Base-by-base conservation (phyloP, 768 basidiomycete species). In the Sistotremastrum suecicum region DNA sequence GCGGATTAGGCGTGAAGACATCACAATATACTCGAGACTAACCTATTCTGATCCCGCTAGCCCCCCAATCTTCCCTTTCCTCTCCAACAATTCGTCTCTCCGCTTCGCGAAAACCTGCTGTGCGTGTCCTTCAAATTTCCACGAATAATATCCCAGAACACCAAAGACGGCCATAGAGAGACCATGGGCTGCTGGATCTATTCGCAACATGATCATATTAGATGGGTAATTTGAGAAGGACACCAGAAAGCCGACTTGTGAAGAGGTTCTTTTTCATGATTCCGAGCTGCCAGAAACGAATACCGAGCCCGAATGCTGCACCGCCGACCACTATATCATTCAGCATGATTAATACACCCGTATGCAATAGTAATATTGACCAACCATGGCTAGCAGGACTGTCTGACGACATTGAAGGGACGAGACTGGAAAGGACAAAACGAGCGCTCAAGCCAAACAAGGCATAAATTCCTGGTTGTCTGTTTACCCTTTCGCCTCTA, bases 211-310 rank as follows among this genome's bases (percentile, higher is more conserved):
- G 47, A 34, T 37, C 8, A 30, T 32, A n/a, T 30, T 7, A 39
- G 32, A 46, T 29, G 37, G 34, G 10, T 43, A 39, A 42, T 42
- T 37, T 29, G 40, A 41, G 38, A 44, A 39, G 46, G n/a, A 20
- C 30, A 42, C n/a, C 42, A 31, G 46, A 20, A 74, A 88, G 60
- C 58, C 20, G 20, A 92, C 90, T 87, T 40, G 78, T 72, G 62
- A 84, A 75, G 49, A 91, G 71, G 57, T 79, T 78, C 56, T 83
- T 71, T 58, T 72, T 79, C 62, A 88, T 82, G 56, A 95, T 83
- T 45, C 81, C 83, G 28, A 95, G 77, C 64, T 92, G 89, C 54
- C 85, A 87, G 49, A 89, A 69, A 48, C 91, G 74, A 12, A 81
- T 78, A 20, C 80, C 79, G 48, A 95, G 80, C 38, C 90, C 90